Percentiles rank a stretch among this genome's conserved stretches.
phyloP scores from a whole-genome alignment of 768 basidiomycete species.

The Pulveroboletus sp. region DNA sequence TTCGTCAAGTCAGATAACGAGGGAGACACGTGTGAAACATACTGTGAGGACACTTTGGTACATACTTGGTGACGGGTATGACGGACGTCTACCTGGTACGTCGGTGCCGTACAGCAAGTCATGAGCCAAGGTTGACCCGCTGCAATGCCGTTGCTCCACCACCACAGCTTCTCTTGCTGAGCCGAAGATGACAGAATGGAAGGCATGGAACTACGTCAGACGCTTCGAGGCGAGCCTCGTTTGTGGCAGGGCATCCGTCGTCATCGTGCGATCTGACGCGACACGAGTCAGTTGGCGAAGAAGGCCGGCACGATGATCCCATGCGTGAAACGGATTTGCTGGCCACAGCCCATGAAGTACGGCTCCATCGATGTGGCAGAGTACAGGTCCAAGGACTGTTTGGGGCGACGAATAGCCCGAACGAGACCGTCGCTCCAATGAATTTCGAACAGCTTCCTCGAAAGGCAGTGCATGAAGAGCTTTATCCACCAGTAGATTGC shows the following conservation, averaged over 20 bases:
- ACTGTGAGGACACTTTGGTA: slow-evolving; percentile 1
- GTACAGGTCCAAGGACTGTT: no score
- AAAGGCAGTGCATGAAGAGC: slow-evolving; percentile 5
- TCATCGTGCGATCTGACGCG: not conserved
- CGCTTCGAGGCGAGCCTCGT: slow-evolving; percentile 29
- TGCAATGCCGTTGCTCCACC: slow-evolving; percentile 8
- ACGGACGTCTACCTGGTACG: not conserved
- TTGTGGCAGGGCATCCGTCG: slow-evolving; percentile 9
- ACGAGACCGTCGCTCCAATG: no score
- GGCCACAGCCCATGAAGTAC: not conserved
- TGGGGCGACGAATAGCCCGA: no score
- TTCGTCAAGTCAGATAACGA: slow-evolving; percentile 7
- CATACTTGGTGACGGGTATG: slow-evolving; percentile 4
- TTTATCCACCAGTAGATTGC: no score
- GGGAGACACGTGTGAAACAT: slow-evolving; percentile 8
- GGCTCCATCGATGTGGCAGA: not conserved
- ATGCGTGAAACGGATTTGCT: not conserved
- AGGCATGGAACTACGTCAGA: slow-evolving; percentile 19
- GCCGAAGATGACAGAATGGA: slow-evolving; percentile 10
- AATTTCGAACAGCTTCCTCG: no score
- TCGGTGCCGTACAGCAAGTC: not conserved
- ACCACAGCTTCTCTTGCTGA: not conserved
- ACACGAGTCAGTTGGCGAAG: not conserved
- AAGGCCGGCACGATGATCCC: slow-evolving; percentile 5
- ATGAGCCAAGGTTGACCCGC: not conserved